These are phyloP conservation scores for Aspergillus egyptiacus DNA, from an alignment of 495 filamentous ascomycete species.

Conservation along the genomic window DNA sequence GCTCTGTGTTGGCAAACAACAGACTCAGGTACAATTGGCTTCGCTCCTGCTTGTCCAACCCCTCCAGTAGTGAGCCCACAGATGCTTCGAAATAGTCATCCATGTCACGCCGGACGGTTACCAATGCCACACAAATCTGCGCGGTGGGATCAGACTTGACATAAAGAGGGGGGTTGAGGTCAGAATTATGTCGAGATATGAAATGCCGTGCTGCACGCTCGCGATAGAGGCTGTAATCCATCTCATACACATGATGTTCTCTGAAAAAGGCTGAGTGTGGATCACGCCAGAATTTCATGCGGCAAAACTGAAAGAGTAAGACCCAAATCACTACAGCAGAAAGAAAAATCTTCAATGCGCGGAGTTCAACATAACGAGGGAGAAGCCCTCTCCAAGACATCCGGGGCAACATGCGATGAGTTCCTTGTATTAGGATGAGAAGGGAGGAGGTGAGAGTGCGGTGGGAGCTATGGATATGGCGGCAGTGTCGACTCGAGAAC, in stretches of 20 bases:
- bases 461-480: too few relatives aligned
- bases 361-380: too few relatives aligned
- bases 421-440: too few relatives aligned
- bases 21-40: constrained; percentile 39
- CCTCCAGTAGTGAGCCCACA: constrained; percentile 46
- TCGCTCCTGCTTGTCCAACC: constrained; percentile 40
- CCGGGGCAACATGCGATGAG: too few relatives aligned
- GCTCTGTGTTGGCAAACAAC: constrained; percentile 47
- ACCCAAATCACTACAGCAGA: too few relatives aligned
- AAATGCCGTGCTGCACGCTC: constrained; percentile 31
- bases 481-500: too few relatives aligned
- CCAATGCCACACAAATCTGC: constrained; percentile 27
- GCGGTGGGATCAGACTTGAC: constrained; percentile 1
- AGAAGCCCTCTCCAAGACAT: too few relatives aligned
- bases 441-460: too few relatives aligned
- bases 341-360: too few relatives aligned
- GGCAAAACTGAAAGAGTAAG: constrained; percentile 23
- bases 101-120: constrained; percentile 23
- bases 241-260: constrained; percentile 31
- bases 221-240: constrained; percentile 32
- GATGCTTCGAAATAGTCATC: constrained; percentile 42
- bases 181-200: constrained; percentile 23
- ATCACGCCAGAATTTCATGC: constrained; percentile 30
- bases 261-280: constrained; percentile 42
- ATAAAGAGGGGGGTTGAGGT: constrained; percentile 4